These are phyloP conservation scores for Tolypocladium guangdongense DNA, from an alignment of 2,329 filamentous ascomycete genomes.

Conservation along the genomic window DNA sequence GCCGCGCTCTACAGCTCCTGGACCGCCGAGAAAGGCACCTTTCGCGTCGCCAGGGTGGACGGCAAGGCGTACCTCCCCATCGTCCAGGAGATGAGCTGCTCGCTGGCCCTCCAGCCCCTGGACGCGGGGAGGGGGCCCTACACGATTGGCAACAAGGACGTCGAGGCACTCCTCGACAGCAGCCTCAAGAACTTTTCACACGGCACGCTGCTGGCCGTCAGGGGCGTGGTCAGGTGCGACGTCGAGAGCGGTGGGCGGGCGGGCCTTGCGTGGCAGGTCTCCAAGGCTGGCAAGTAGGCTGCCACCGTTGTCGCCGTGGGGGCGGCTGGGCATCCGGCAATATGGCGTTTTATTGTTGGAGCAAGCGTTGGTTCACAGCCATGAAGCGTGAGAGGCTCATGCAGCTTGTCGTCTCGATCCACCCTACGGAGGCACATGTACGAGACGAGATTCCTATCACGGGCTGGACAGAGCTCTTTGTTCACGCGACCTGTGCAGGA, in stretches of 20 bases:
- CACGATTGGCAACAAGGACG: slow-evolving; percentile 13
- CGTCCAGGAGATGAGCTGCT: slow-evolving; percentile 14
- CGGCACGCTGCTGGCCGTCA: slow-evolving; percentile 10
- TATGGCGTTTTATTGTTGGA: neutral
- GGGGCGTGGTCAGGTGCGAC: slow-evolving; percentile 10
- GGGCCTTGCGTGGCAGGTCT: slow-evolving; percentile 12
- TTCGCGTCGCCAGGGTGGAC: slow-evolving; percentile 10
- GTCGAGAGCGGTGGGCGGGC: slow-evolving; percentile 6
- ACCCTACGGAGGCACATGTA: no score
- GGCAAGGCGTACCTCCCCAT: slow-evolving; percentile 10
- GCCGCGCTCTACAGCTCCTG: slow-evolving; percentile 19
- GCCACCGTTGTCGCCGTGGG: neutral
- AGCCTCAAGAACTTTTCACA: slow-evolving; percentile 10
- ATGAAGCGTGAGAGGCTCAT: neutral
- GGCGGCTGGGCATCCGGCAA: no score
- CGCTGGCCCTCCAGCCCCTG: slow-evolving; percentile 14
- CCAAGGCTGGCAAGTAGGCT: slow-evolving; percentile 1
- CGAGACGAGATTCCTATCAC: no score
- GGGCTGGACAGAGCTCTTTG: no score
- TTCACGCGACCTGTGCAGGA: neutral
- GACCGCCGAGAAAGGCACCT: slow-evolving; percentile 18
- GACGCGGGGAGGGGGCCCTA: slow-evolving; percentile 7
- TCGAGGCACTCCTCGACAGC: slow-evolving; percentile 9
- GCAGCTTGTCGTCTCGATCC: neutral
- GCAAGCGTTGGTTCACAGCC: neutral